Conservation (phyloP, 2,329 filamentous ascomycete species). For the Clathrospora elynae region DNA sequence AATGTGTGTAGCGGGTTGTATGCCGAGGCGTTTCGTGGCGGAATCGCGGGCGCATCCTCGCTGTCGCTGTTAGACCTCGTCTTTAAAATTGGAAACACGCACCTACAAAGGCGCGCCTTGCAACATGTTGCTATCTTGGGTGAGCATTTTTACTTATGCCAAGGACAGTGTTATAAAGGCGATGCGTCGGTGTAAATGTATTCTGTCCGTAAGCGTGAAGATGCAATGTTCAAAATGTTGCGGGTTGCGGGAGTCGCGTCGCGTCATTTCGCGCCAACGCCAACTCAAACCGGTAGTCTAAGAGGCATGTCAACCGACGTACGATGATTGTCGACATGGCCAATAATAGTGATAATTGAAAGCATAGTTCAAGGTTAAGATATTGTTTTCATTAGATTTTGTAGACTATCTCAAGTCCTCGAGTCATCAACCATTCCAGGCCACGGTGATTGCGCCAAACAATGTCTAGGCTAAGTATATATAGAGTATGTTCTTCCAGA, state of each 20-base stretch:
- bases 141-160: conserved; percentile 18
- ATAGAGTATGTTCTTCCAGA: conserved; percentile 2
- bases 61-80: conserved; percentile 27
- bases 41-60: conserved; percentile 30
- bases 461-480: conserved; percentile 4
- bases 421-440: too few species aligned
- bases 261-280: conserved; percentile 23
- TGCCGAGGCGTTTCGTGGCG: conserved; percentile 50
- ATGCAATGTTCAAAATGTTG: conserved; percentile 10
- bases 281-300: conserved; percentile 25
- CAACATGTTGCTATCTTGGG: conserved; percentile 30
- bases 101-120: conserved; percentile 40
- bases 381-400: background rate
- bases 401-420: background rate
- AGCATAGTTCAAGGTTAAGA: too few species aligned
- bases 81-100: too few species aligned
- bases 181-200: too few species aligned
- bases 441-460: background rate
- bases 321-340: too few species aligned
- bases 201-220: conserved; percentile 8
- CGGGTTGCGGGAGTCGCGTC: conserved; percentile 26
- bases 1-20: conserved; percentile 82
- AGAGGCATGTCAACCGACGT: conserved; percentile 8
- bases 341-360: too few species aligned
- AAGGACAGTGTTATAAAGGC: too few species aligned